Percentiles rank a stretch among this genome's conserved stretches.
These are phyloP conservation scores for Camellia lanceoleosa DNA, from an alignment of 148 eudicot genomes.

Conservation along the genomic window DNA sequence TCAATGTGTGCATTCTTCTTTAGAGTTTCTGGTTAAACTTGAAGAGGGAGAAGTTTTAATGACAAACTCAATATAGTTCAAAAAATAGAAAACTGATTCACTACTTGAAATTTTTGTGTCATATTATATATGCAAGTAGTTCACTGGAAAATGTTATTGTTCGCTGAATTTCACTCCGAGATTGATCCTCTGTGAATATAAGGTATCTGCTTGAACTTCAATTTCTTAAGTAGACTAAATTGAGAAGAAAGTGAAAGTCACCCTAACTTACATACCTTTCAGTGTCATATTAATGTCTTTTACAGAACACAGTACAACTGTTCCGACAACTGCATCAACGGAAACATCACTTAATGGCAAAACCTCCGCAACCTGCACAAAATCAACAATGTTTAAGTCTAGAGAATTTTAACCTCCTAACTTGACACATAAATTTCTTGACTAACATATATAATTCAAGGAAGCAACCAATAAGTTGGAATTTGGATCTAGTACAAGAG, in stretches of 20 bases:
- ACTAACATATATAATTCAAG: not conserved
- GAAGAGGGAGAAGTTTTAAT: no score
- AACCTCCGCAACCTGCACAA: constrained; percentile 74
- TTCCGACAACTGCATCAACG: constrained; percentile 87
- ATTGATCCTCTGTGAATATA: not conserved
- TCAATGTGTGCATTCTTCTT: no score
- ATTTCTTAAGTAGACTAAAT: not conserved
- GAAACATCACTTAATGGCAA: constrained; percentile 81
- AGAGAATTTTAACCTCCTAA: not conserved
- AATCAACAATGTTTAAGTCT: not conserved
- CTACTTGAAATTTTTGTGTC: not conserved
- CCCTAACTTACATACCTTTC: constrained; percentile 41
- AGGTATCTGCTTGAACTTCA: constrained; percentile 3
- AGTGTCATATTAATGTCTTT: constrained; percentile 55
- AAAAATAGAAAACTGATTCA: not conserved
- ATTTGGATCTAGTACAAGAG: not conserved
- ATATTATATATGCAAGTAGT: not conserved
- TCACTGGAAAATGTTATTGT: no score
- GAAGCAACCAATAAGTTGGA: not conserved
- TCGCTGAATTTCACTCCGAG: not conserved
- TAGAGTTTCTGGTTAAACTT: no score
- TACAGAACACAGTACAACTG: constrained; percentile 89
- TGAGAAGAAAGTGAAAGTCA: not conserved
- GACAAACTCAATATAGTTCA: not conserved
- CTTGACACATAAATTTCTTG: not conserved